Evolutionary conservation across 2,329 filamentous ascomycete species (phyloP).

Genomic region (Fusarium succisae): DNA sequence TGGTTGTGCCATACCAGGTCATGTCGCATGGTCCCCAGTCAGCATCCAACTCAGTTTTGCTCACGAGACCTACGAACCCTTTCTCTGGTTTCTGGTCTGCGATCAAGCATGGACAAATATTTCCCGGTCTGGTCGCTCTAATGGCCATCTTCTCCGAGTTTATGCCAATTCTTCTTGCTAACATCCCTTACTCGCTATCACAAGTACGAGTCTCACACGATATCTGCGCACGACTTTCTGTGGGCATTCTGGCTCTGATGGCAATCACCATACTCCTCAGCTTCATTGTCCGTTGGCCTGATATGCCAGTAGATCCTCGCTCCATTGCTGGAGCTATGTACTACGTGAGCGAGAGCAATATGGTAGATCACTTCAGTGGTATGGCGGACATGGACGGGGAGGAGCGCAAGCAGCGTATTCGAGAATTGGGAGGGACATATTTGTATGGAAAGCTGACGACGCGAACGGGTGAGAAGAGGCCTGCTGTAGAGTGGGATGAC

Average conservation of each 20-base stretch:
- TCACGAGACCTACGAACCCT: slow-evolving; percentile 55
- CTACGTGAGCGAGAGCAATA: slow-evolving; percentile 48
- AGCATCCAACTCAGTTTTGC: slow-evolving; percentile 51
- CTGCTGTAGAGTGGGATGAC: slow-evolving; percentile 42
- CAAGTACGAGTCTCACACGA: slow-evolving; percentile 52
- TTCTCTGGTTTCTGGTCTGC: slow-evolving; percentile 54
- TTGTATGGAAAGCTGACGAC: slow-evolving; percentile 39
- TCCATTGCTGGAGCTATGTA: slow-evolving; percentile 58
- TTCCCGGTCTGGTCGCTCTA: slow-evolving; percentile 52
- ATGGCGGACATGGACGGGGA: slow-evolving; percentile 34
- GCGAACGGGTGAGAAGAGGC: slow-evolving; percentile 26
- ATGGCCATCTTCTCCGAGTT: slow-evolving; percentile 59
- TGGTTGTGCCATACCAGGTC: slow-evolving; percentile 55
- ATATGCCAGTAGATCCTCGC: slow-evolving; percentile 58
- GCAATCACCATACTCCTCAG: slow-evolving; percentile 51
- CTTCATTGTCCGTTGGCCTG: slow-evolving; percentile 55
- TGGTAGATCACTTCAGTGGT: slow-evolving; percentile 38
- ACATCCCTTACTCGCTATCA: slow-evolving; percentile 57
- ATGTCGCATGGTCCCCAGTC: slow-evolving; percentile 49
- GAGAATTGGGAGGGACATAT: slow-evolving; percentile 38
- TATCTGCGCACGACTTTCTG: slow-evolving; percentile 53
- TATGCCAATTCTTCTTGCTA: slow-evolving; percentile 60
- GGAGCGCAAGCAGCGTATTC: slow-evolving; percentile 34
- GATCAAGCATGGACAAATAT: slow-evolving; percentile 44
- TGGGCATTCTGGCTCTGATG: slow-evolving; percentile 55